These are phyloP conservation scores for Lupinus albus DNA, from an alignment of 306 rosid genomes.

Conservation along the genomic window DNA sequence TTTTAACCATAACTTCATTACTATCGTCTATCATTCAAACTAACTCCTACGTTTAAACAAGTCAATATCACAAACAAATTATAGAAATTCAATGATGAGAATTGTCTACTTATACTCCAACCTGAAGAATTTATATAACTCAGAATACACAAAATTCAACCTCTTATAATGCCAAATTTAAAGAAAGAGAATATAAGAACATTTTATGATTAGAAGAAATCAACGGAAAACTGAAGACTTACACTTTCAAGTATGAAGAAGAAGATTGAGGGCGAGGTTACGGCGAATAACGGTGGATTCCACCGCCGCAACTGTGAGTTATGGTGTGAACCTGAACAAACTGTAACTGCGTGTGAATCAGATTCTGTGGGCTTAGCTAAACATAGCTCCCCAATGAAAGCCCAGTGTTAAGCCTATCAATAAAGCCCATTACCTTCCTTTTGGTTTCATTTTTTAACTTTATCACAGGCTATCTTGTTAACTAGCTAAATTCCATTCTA, in stretches of 20 bases:
- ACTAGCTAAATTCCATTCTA: too few relatives aligned
- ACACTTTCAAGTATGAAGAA: neutral
- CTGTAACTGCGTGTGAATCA: too few relatives aligned
- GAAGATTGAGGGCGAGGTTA: neutral
- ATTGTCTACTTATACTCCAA: neutral
- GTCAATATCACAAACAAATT: neutral
- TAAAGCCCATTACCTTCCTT: too few relatives aligned
- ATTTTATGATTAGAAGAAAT: neutral
- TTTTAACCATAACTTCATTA: neutral
- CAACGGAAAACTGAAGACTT: neutral
- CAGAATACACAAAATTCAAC: too few relatives aligned
- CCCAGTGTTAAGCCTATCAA: too few relatives aligned
- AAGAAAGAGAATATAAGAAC: too few relatives aligned
- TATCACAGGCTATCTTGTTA: too few relatives aligned
- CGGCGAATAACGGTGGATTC: neutral
- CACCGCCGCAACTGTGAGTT: neutral
- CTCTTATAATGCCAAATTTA: too few relatives aligned
- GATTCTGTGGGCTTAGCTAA: too few relatives aligned
- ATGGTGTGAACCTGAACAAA: too few relatives aligned
- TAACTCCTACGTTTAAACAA: neutral
- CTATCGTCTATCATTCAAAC: neutral
- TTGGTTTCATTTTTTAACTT: too few relatives aligned
- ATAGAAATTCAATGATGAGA: neutral
- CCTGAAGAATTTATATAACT: neutral
- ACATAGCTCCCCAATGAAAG: too few relatives aligned